Evolutionary conservation across 208 protist species (phyloP).

Genomic region (Phytomonas francai): DNA sequence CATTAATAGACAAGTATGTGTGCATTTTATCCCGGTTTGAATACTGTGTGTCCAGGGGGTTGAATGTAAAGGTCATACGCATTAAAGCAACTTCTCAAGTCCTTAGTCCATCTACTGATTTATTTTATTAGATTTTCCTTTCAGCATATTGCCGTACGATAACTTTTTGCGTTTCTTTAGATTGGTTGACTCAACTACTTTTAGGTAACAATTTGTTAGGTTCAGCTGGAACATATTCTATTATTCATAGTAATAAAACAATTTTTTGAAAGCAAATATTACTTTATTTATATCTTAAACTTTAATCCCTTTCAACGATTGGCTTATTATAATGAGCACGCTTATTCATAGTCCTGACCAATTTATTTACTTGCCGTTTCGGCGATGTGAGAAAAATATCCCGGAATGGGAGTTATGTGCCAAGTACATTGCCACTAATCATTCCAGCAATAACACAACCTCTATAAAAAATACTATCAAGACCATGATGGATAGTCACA

Average conservation of each 20-base stretch:
- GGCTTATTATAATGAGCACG: conserved; percentile 5
- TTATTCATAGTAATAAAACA: conserved; percentile 5
- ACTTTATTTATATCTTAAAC: background rate
- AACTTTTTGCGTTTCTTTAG: conserved; percentile 2
- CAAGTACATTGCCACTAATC: conserved; percentile 52
- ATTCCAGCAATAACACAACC: conserved; percentile 59
- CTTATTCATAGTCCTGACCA: conserved; percentile 40
- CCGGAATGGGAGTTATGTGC: conserved; percentile 62
- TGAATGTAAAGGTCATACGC: background rate
- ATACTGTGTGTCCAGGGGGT: background rate
- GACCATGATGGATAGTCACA: conserved; percentile 60
- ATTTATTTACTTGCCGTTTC: conserved; percentile 67
- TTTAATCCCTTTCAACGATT: background rate
- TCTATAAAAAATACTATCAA: conserved; percentile 46
- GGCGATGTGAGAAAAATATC: conserved; percentile 47
- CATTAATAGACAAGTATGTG: background rate
- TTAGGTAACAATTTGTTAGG: conserved; percentile 6
- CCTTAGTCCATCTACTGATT: background rate
- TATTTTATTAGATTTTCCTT: background rate
- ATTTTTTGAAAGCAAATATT: background rate
- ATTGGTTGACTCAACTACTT: conserved; percentile 3
- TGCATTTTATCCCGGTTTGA: conserved; percentile 6
- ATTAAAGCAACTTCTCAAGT: background rate
- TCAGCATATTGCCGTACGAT: background rate
- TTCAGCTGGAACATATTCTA: conserved; percentile 4